phyloP scores from a whole-genome alignment of 768 basidiomycete genomes.

The Erythrobasidium yunnanense region DNA sequence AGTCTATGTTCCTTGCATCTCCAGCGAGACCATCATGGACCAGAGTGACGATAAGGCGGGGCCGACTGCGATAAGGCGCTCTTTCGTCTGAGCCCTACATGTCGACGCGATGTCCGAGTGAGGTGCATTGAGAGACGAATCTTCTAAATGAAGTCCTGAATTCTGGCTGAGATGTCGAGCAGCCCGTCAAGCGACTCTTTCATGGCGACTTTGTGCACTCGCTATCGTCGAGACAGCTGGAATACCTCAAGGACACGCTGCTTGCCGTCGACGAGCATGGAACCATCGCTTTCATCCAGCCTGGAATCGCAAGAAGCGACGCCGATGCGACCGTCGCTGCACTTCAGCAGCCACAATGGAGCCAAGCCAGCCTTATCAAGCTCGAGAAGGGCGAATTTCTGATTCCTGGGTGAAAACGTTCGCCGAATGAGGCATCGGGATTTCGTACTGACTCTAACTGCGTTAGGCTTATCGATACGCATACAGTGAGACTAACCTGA shows the following conservation, averaged over 20 bases:
- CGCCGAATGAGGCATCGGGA: neutral
- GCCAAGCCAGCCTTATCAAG: neutral
- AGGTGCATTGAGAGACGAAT: neutral
- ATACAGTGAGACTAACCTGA: conserved; percentile 18
- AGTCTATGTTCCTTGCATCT: no score
- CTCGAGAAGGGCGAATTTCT: conserved; percentile 32
- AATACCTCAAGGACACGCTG: conserved; percentile 31
- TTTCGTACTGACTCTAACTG: neutral
- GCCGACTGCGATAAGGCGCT: no score
- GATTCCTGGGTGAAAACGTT: conserved; percentile 31
- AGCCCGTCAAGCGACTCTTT: conserved; percentile 21
- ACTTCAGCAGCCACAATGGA: neutral
- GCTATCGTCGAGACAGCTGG: conserved; percentile 29
- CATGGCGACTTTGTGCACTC: conserved; percentile 34
- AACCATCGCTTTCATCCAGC: conserved; percentile 35
- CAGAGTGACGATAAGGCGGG: no score
- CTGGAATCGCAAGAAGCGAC: neutral
- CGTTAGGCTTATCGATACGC: conserved; percentile 34
- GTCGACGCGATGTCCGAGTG: neutral
- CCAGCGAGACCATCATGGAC: no score
- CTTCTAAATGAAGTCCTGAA: neutral
- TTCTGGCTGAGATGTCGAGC: neutral
- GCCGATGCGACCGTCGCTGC: neutral
- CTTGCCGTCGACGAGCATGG: conserved; percentile 36
- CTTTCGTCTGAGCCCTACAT: no score